Conservation (phyloP, 495 filamentous ascomycete genomes). For the Xanthoparmelia taractica region DNA sequence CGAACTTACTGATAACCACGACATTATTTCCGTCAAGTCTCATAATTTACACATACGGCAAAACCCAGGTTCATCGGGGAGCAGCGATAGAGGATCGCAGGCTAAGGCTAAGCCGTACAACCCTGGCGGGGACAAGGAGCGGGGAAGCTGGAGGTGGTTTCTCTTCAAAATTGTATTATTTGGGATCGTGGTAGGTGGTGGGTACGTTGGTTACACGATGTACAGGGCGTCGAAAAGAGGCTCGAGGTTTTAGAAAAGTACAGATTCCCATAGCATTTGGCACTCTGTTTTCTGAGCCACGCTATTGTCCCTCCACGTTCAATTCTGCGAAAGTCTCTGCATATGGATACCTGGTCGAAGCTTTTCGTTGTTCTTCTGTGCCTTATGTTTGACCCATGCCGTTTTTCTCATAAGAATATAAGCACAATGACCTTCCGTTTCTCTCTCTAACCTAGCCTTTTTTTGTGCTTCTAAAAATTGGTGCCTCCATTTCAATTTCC, state of each 20-base stretch:
- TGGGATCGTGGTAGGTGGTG: slow-evolving; percentile 57
- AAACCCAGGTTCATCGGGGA: slow-evolving; percentile 22
- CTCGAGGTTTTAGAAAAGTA: slow-evolving; percentile 66
- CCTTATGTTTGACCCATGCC: background rate
- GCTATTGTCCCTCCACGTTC: background rate
- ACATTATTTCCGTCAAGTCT: slow-evolving; percentile 81
- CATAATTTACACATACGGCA: slow-evolving; percentile 79
- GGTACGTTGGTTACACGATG: slow-evolving; percentile 75
- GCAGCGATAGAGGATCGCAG: slow-evolving; percentile 35
- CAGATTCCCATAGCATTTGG: background rate
- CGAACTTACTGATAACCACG: slow-evolving; percentile 95
- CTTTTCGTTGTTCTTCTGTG: background rate
- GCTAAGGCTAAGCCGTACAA: slow-evolving; percentile 25
- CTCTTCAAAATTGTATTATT: slow-evolving; percentile 78
- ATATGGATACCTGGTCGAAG: background rate
- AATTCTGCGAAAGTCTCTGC: background rate
- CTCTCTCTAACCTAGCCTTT: too few species aligned
- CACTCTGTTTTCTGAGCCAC: background rate
- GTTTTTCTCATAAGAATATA: too few species aligned
- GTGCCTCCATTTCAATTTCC: too few species aligned
- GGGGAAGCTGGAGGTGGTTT: slow-evolving; percentile 86
- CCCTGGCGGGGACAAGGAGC: slow-evolving; percentile 31
- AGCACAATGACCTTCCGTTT: too few species aligned
- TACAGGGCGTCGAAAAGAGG: slow-evolving; percentile 66
- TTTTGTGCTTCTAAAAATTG: too few species aligned